Evolutionary conservation across 257 asterid species (phyloP), one percentile per base, ranked within the genome.

Genomic region (Solanum infundibuliforme): DNA sequence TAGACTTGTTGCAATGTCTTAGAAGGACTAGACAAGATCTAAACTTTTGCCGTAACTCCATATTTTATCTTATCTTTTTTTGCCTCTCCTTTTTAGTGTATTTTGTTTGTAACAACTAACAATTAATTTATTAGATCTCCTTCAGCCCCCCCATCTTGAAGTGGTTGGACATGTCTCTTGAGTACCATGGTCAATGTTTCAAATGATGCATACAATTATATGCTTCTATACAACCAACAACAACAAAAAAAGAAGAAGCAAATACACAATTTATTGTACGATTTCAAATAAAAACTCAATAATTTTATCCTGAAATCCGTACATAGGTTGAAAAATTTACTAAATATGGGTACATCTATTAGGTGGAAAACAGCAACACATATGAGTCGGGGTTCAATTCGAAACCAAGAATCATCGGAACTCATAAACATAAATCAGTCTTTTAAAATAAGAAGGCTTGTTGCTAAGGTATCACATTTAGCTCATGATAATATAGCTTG

Each of bases 11-110:
- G 60, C 52, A 16, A 14, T 62, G 89, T 82, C 89, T 66, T 72
- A 12, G 31, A 71, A 60, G 65, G 66, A 88, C 86, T 87, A 77
- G 92, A 85, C 90, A 85, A 39, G 87, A 60, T 83, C 52, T 46
- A 68, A 32, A 84, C 58, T 41, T 88, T 87, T 88, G 32, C 85
- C 74, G 73, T 46, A 31, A 21, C 10, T 34, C 11, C 25, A 68
- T 87, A 77, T 79, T 84, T 35, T 41, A 73, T 89, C 88, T 83
- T 43, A 43, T 83, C 86, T 62, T 74, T 65, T 83, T 65, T 68
- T 31, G 86, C 71, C 20, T 14, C 74, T 55, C 41, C 48, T 79
- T 90, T 35, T 87, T 85, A 66, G 87, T 52, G 55, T 60, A 16
- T 66, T 83, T 72, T 88, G 85, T 86, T 75, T 46, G 41, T 31